Evolutionary conservation across 306 rosid genomes (phyloP).

Genomic region (Prunus persica): DNA sequence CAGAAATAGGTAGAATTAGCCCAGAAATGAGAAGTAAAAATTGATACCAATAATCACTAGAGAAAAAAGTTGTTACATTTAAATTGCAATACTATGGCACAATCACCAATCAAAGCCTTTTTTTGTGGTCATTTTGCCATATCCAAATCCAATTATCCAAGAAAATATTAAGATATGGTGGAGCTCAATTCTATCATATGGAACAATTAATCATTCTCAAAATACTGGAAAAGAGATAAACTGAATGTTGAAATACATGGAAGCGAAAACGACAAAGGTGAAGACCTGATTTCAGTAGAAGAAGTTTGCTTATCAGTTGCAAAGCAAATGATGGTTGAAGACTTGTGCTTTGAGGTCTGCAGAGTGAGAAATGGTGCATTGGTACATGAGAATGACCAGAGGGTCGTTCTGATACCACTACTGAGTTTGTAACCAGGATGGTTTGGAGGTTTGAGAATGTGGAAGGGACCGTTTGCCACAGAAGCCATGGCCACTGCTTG

Average conservation of each 20-base stretch:
- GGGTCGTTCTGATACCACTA: not conserved
- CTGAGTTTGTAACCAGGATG: not conserved
- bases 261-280: not conserved
- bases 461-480: conserved; percentile 19
- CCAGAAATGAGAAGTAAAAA: not conserved
- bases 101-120: not conserved
- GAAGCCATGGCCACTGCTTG: conserved; percentile 31
- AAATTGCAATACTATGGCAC: not conserved
- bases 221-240: not conserved
- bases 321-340: conserved; percentile 41
- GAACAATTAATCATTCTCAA: not conserved
- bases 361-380: conserved; percentile 9
- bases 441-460: conserved; percentile 19
- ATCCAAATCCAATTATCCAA: not conserved
- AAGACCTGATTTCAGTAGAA: conserved; percentile 64
- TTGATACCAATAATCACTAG: not conserved
- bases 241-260: not conserved
- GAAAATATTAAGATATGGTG: not conserved
- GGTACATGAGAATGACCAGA: conserved; percentile 11
- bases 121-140: not conserved
- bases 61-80: too few species aligned
- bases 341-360: conserved; percentile 8
- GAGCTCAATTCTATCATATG: not conserved
- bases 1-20: not conserved
- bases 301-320: conserved; percentile 78